Evolutionary conservation across 345 rosid genomes (phyloP).

Genomic region (Aquilaria malaccensis): DNA sequence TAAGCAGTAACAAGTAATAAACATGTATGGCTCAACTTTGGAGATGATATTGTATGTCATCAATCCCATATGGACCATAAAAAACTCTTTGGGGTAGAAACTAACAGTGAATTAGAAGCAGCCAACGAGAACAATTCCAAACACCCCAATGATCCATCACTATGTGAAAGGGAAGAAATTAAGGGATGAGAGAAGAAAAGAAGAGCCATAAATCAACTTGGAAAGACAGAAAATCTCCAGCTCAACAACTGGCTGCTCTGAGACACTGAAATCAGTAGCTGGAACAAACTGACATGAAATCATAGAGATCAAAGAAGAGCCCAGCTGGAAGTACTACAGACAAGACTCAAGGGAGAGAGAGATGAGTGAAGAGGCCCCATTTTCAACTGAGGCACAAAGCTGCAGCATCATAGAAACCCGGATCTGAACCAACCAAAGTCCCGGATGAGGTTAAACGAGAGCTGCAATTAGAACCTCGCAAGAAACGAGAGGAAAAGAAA

Average conservation of each 20-base stretch:
- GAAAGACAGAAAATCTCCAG: constrained; percentile 4
- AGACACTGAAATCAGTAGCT: neutral
- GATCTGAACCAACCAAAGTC: constrained; percentile 45
- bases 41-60: constrained; percentile 25
- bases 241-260: neutral
- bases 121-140: constrained; percentile 17
- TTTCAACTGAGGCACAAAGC: constrained; percentile 22
- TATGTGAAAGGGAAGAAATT: constrained; percentile 7
- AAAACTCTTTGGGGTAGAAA: constrained; percentile 13
- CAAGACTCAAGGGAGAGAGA: constrained; percentile 16
- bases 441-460: constrained; percentile 22
- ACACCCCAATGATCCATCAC: constrained; percentile 17
- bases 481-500: neutral
- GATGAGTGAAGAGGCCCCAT: constrained; percentile 32
- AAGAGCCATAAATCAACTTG: neutral
- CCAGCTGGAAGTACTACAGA: constrained; percentile 5
- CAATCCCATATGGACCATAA: constrained; percentile 16
- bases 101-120: constrained; percentile 18
- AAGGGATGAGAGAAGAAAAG: constrained; percentile 8
- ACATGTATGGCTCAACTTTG: neutral
- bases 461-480: constrained; percentile 8
- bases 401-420: constrained; percentile 18
- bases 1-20: constrained; percentile 1
- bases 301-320: constrained; percentile 15
- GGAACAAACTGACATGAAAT: constrained; percentile 29